Percentiles rank a stretch among this genome's conserved stretches.
Evolutionary conservation across 2,329 filamentous ascomycete genomes (phyloP).

Genomic region (Leptosphaerulina australis): DNA sequence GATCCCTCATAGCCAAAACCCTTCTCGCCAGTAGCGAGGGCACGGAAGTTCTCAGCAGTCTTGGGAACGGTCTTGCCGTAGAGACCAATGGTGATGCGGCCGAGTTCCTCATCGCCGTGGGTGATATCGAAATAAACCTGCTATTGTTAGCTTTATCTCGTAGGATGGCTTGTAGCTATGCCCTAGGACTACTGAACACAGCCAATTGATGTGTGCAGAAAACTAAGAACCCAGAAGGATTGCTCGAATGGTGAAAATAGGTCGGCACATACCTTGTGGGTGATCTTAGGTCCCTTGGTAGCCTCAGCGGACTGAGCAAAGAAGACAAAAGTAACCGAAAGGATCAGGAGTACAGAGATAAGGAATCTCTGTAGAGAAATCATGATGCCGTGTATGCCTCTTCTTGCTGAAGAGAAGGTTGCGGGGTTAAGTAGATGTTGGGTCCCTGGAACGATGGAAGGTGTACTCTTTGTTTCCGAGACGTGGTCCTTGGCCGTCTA

Average conservation of each 20-base stretch:
- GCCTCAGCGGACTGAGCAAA: slow-evolving; percentile 45
- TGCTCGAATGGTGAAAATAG: background rate
- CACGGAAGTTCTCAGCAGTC: slow-evolving; percentile 72
- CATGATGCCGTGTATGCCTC: slow-evolving; percentile 61
- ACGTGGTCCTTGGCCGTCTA: slow-evolving; percentile 38
- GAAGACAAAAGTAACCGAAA: slow-evolving; percentile 63
- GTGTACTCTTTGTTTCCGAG: slow-evolving; percentile 32
- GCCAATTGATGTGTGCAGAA: slow-evolving; percentile 13
- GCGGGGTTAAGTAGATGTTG: slow-evolving; percentile 32
- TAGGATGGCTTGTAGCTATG: background rate
- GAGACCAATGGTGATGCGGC: slow-evolving; percentile 79
- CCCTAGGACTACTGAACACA: background rate
- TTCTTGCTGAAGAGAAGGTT: slow-evolving; percentile 25
- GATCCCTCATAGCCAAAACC: slow-evolving; percentile 83
- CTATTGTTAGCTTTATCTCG: slow-evolving; percentile 5
- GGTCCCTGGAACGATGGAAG: slow-evolving; percentile 23
- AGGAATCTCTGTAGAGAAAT: slow-evolving; percentile 73
- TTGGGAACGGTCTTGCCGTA: slow-evolving; percentile 88
- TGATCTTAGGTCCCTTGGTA: slow-evolving; percentile 85
- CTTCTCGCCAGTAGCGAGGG: slow-evolving; percentile 83
- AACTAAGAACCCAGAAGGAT: background rate
- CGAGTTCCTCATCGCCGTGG: slow-evolving; percentile 75
- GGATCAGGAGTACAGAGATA: slow-evolving; percentile 74
- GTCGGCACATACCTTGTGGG: slow-evolving; percentile 70
- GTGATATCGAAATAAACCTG: slow-evolving; percentile 82